A percentile compares a stretch with the other conserved stretches of the same genome.
These are phyloP conservation scores for Boletus rubescentipes DNA, from an alignment of 768 basidiomycete genomes.

Conservation along the genomic window DNA sequence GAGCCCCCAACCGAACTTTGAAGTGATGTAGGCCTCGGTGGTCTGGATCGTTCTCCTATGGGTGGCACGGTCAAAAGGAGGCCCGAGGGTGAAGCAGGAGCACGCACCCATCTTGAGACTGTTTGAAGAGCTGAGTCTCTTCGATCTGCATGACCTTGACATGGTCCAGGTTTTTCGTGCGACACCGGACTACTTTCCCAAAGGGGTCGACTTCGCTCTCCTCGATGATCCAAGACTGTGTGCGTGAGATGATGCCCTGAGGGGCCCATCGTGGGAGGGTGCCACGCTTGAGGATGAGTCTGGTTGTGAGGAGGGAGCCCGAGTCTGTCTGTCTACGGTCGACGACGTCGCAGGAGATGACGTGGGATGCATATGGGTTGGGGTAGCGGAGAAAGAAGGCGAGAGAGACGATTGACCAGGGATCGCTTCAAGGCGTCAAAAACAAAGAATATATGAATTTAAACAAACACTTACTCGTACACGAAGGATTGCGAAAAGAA, in stretches of 20 bases:
- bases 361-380: conserved; percentile 91
- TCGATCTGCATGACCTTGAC: conserved; percentile 93
- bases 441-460: rapidly evolving
- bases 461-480: conserved; percentile 46
- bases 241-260: conserved; percentile 73
- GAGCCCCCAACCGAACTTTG: conserved; percentile 87
- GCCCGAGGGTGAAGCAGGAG: not conserved
- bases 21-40: conserved; percentile 85
- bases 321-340: conserved; percentile 71
- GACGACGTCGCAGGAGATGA: conserved; percentile 94
- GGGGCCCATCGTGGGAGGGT: conserved; percentile 92
- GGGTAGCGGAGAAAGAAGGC: conserved; percentile 96
- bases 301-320: conserved; percentile 80
- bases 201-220: conserved; percentile 91
- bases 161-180: conserved; percentile 89
- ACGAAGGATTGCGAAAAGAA: conserved; percentile 56
- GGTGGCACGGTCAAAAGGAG: conserved; percentile 1
- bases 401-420: conserved; percentile 89
- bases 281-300: conserved; percentile 90
- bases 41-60: conserved; percentile 76
- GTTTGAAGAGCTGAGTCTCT: conserved; percentile 73
- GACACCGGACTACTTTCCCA: conserved; percentile 71
- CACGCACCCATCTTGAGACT: conserved; percentile 67
- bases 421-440: conserved; percentile 55
- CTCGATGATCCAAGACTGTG: conserved; percentile 94